Evolutionary conservation across 2,329 filamentous ascomycete species (phyloP), one percentile per base, ranked within the genome.

Genomic region (Claviceps maximensis): DNA sequence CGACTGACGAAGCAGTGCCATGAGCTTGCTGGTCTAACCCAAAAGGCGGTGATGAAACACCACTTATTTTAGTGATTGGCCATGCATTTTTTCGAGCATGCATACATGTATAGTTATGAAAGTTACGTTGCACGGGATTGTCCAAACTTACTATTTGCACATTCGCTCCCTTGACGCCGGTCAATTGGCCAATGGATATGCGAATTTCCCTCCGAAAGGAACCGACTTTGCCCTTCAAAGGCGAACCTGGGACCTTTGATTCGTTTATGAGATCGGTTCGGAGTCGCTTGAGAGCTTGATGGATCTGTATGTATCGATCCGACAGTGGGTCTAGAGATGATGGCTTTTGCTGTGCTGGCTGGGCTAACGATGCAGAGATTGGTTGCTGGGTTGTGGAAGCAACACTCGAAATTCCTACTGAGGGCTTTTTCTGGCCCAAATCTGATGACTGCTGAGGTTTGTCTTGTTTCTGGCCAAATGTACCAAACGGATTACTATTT

Each of bases 111-210:
- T 36, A 36, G 12, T 36, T 17, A 6, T 36, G 33, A 15, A 15
- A 15, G 7, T 36, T 36, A 13, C 2, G 33, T 17, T 17, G 33
- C 33, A 9, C 23, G 31, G 31, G 31, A 33, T 33, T 6, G 12
- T 33, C 31, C 2, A 33, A 6, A 64, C 70, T 62, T 65, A 72
- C 70, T 41, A 67, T 65, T 41, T 64, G 61, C 2, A 60, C 59
- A 60, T 89, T 89, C 23, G 75, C 76, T 12, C 76, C 78, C 59
- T 78, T 83, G 53, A 79, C 83, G 41, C 76, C 77, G 1, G 82
- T 84, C 29, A 89, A 69, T 63, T 93, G 87, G 7, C 88, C 87
- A 52, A 91, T 77, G 19, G 77, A 82, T 60, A 84, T 86, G 41
- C 79, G 78, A 51, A 93, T 82, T 44, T 83, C 78, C 54, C 87